phyloP scores from a whole-genome alignment of 2,329 filamentous ascomycete species.

The Onygenales sp. region DNA sequence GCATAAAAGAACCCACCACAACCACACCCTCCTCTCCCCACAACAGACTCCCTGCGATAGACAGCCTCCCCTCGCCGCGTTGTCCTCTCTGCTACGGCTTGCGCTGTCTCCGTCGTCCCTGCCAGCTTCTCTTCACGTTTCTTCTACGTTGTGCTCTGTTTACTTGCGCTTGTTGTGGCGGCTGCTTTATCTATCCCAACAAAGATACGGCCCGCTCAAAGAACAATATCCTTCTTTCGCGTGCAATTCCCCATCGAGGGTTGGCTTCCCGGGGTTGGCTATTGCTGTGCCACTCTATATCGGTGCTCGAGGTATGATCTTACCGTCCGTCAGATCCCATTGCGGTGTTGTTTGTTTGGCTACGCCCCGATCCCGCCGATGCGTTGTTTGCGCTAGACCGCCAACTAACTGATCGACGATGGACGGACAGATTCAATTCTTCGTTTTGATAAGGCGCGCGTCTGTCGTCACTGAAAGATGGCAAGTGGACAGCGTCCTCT shows the following conservation, averaged over 20 bases:
- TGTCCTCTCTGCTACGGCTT: slow-evolving; percentile 5
- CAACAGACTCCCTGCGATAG: neutral
- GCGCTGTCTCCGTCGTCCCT: slow-evolving; percentile 13
- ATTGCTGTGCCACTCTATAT: neutral
- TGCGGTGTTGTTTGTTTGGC: neutral
- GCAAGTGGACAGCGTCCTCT: slow-evolving; percentile 59
- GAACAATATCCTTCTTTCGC: neutral
- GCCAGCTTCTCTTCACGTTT: slow-evolving; percentile 11
- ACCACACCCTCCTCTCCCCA: slow-evolving; percentile 6
- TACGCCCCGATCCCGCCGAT: neutral
- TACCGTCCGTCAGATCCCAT: neutral
- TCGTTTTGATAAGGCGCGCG: neutral
- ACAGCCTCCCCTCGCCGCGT: slow-evolving; percentile 6
- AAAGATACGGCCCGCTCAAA: neutral
- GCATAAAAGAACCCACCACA: neutral
- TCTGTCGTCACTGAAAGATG: slow-evolving; percentile 23
- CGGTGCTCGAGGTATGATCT: neutral
- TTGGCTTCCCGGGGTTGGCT: neutral
- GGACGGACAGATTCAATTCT: neutral
- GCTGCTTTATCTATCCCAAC: neutral
- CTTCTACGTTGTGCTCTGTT: slow-evolving; percentile 10
- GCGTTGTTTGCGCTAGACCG: neutral
- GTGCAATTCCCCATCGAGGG: neutral
- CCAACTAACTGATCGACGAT: neutral
- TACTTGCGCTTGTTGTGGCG: slow-evolving; percentile 13